These are phyloP conservation scores for Pseudevernia furfuracea DNA, from an alignment of 495 filamentous ascomycete genomes.

Conservation along the genomic window DNA sequence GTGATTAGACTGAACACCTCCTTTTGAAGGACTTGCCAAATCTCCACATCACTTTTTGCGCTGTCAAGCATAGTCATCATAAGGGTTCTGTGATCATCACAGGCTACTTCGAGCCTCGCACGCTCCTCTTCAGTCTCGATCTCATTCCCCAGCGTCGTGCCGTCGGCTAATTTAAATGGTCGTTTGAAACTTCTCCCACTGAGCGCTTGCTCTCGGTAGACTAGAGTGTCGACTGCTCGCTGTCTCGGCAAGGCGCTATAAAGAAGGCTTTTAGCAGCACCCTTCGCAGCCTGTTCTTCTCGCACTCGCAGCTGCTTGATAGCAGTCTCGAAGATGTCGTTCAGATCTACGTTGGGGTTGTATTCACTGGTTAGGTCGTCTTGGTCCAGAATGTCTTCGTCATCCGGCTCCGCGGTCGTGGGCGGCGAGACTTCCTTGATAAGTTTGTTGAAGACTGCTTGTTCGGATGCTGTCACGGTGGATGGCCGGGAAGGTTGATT, in stretches of 20 bases:
- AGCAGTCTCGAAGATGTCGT: conserved; percentile 24
- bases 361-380: conserved; percentile 7
- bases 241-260: neutral
- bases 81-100: conserved; percentile 12
- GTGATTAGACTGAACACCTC: conserved; percentile 59
- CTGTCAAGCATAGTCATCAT: conserved; percentile 42
- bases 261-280: neutral
- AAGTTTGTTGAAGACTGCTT: conserved; percentile 49
- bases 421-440: conserved; percentile 44
- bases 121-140: neutral
- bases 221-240: conserved; percentile 10
- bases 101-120: conserved; percentile 4
- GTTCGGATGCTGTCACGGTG: conserved; percentile 53
- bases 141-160: neutral
- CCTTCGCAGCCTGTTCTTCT: neutral
- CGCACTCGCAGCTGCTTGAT: conserved; percentile 4
- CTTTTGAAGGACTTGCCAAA: conserved; percentile 64
- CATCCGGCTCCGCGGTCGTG: conserved; percentile 21
- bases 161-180: neutral
- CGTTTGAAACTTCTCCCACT: neutral
- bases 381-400: conserved; percentile 6
- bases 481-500: conserved; percentile 21
- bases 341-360: conserved; percentile 16
- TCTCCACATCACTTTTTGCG: conserved; percentile 53
- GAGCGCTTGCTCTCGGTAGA: neutral